Percentiles rank a stretch among this genome's conserved stretches.
phyloP scores from a whole-genome alignment of 129 eudicot genomes.

The Pittosporum tobira region DNA sequence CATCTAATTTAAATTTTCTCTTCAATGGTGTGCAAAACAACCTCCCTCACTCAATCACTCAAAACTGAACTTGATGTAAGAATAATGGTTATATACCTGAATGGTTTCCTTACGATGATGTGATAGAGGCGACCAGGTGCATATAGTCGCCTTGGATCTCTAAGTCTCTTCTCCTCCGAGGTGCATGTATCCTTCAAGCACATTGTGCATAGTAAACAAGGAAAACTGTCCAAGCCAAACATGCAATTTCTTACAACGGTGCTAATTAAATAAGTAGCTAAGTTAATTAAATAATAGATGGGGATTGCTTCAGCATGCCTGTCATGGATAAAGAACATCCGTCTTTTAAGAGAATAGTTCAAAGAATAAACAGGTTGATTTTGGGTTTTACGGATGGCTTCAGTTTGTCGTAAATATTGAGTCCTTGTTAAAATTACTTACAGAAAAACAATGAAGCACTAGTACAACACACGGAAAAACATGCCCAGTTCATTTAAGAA shows the following conservation, averaged over 20 bases:
- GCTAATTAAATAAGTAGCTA: neutral
- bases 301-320: neutral
- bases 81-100: conserved; percentile 39
- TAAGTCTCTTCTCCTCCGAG: conserved; percentile 68
- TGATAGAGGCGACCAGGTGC: conserved; percentile 99
- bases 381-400: too few species aligned
- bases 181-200: conserved; percentile 95
- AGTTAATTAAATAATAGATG: neutral
- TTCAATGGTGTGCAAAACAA: too few species aligned
- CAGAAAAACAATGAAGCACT: neutral
- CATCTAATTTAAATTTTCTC: too few species aligned
- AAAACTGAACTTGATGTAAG: neutral
- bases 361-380: too few species aligned
- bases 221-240: conserved; percentile 47
- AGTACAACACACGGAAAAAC: too few species aligned
- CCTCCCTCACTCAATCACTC: neutral
- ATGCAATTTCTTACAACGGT: neutral
- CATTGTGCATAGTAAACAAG: conserved; percentile 78
- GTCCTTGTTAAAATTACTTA: neutral
- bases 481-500: too few species aligned
- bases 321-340: neutral
- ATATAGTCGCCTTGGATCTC: conserved; percentile 91
- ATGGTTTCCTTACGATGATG: conserved; percentile 89
- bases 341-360: neutral
- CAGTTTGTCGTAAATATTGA: neutral